A percentile compares a stretch with the other conserved stretches of the same genome.
phyloP scores from a whole-genome alignment of 2,329 filamentous ascomycete species.

The Diaporthe velutina region DNA sequence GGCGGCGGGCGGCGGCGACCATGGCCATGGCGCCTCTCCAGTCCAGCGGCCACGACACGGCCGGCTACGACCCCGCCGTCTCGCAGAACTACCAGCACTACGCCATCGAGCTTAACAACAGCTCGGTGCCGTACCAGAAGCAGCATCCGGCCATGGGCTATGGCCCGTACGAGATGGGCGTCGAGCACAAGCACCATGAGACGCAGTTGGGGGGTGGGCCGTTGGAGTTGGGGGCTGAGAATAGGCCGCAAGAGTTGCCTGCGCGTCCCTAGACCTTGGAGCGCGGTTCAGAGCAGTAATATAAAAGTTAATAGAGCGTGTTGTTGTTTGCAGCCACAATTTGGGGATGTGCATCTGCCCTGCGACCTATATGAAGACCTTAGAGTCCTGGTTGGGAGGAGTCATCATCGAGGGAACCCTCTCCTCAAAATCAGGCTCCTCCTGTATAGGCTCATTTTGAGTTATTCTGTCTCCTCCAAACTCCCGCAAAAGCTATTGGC shows the following conservation, averaged over 20 bases:
- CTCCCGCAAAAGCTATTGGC: too few species aligned
- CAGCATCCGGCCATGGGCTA: not conserved
- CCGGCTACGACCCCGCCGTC: not conserved
- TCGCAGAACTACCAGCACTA: constrained; percentile 1
- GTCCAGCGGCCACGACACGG: not conserved
- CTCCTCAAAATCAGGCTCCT: too few species aligned
- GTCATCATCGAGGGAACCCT: too few species aligned
- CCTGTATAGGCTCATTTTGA: too few species aligned
- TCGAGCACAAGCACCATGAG: not conserved
- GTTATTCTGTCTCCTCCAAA: too few species aligned
- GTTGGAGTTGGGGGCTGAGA: not conserved
- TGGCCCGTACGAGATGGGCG: not conserved
- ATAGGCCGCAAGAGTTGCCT: not conserved
- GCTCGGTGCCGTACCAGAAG: not conserved
- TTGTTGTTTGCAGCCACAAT: not conserved
- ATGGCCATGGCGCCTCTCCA: not conserved
- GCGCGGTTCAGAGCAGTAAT: too few species aligned
- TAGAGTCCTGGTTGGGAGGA: too few species aligned
- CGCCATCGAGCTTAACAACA: not conserved
- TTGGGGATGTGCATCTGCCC: too few species aligned
- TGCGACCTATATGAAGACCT: too few species aligned
- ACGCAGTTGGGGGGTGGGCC: too few species aligned
- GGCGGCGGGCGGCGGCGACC: not conserved
- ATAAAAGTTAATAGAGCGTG: not conserved
- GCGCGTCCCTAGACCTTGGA: not conserved